Evolutionary conservation across 2,329 filamentous ascomycete genomes (phyloP).

Genomic region (Colletotrichum nymphaeae): DNA sequence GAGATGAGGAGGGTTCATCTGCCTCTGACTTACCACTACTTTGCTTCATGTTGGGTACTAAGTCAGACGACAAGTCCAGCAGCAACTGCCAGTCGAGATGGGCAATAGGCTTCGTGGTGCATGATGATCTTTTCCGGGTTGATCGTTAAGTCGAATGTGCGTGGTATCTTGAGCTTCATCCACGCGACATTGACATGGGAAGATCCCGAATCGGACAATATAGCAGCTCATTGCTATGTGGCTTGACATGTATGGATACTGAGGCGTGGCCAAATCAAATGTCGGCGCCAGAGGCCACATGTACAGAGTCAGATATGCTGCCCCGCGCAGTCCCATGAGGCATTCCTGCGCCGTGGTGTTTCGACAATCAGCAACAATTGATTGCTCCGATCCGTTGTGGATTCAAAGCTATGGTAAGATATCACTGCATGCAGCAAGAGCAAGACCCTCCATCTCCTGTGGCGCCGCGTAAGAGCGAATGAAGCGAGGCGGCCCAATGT

Average conservation of each 20-base stretch:
- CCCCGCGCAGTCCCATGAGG: no score
- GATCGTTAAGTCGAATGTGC: no score
- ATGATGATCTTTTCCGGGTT: no score
- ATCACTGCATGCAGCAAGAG: neutral
- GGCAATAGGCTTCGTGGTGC: no score
- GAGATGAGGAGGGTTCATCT: no score
- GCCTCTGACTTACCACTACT: no score
- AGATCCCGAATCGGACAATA: neutral
- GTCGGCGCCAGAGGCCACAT: neutral
- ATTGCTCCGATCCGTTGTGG: no score
- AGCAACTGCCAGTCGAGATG: no score
- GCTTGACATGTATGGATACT: neutral
- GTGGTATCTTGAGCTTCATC: neutral
- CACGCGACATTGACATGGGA: neutral
- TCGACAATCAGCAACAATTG: neutral
- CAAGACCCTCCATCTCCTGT: neutral
- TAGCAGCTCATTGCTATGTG: neutral
- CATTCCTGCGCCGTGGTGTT: no score
- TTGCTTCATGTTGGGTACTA: no score
- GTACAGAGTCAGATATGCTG: neutral
- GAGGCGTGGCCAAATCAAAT: neutral
- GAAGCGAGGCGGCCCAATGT: constrained; percentile 12
- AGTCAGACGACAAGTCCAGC: no score
- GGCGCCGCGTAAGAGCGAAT: neutral
- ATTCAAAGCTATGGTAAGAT: neutral